phyloP scores from a whole-genome alignment of 129 eudicot species.

The Artemisia argyi region DNA sequence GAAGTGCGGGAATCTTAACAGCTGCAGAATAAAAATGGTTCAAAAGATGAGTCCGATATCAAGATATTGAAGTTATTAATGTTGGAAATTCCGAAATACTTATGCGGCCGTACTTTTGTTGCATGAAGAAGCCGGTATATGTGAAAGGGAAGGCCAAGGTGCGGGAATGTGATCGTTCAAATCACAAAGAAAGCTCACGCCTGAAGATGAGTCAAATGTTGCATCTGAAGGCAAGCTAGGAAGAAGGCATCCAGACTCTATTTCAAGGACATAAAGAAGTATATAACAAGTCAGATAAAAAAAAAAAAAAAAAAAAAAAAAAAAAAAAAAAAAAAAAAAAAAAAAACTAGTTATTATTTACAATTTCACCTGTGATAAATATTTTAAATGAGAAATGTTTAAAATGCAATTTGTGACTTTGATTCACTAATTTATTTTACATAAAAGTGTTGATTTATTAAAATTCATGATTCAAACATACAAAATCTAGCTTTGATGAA shows the following conservation, averaged over 20 bases:
- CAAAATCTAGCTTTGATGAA: too few relatives aligned
- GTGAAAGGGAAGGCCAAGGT: constrained; percentile 86
- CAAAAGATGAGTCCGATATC: constrained; percentile 8
- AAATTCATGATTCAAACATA: too few relatives aligned
- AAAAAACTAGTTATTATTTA: too few relatives aligned
- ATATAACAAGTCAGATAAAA: too few relatives aligned
- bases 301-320: too few relatives aligned
- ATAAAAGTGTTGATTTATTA: too few relatives aligned
- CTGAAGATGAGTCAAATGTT: constrained; percentile 66
- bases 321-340: too few relatives aligned
- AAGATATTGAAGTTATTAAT: neutral
- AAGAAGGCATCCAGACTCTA: constrained; percentile 94
- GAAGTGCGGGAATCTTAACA: constrained; percentile 92
- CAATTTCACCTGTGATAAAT: too few relatives aligned
- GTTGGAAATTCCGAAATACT: constrained; percentile 12
- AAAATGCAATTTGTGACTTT: too few relatives aligned
- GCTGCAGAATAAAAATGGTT: constrained; percentile 48
- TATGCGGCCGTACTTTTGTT: constrained; percentile 57
- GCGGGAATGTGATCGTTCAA: constrained; percentile 95
- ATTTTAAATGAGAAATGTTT: too few relatives aligned
- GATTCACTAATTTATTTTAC: too few relatives aligned
- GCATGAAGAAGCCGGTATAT: constrained; percentile 77
- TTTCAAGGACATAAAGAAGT: constrained; percentile 23
- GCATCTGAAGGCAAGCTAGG: constrained; percentile 97
- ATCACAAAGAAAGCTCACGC: constrained; percentile 90